A percentile compares a stretch with the other conserved stretches of the same genome.
phyloP scores from a whole-genome alignment of 169 alveolate genomes.

The Fabrea salina region DNA sequence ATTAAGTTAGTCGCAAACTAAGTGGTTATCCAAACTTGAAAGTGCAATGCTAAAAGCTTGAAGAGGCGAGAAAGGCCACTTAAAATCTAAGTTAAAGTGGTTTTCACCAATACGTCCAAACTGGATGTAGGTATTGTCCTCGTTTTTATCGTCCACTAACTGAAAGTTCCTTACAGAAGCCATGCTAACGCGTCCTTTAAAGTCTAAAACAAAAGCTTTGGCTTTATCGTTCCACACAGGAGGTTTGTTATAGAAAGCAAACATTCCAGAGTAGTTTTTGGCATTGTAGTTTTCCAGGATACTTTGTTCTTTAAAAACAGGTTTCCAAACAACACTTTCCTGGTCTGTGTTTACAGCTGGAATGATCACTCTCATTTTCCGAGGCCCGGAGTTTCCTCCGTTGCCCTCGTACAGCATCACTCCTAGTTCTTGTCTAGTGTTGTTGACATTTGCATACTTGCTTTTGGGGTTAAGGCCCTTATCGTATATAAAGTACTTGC shows the following conservation, averaged over 20 bases:
- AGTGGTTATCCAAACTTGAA: constrained; percentile 58
- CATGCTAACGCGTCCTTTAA: constrained; percentile 74
- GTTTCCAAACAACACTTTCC: not conserved
- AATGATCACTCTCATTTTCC: constrained; percentile 62
- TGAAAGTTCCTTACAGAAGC: constrained; percentile 77
- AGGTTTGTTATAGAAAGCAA: constrained; percentile 34
- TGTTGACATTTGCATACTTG: constrained; percentile 36
- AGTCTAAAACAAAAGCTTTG: constrained; percentile 68
- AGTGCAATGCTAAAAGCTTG: constrained; percentile 64
- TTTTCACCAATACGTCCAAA: constrained; percentile 68
- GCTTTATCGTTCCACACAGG: constrained; percentile 72
- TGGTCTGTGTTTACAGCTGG: not conserved
- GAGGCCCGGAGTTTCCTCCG: constrained; percentile 69
- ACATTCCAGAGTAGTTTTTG: not conserved
- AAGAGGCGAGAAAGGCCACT: constrained; percentile 51
- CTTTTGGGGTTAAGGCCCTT: constrained; percentile 67
- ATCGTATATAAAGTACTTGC: constrained; percentile 63
- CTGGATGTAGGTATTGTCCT: constrained; percentile 53
- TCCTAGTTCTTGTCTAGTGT: constrained; percentile 49
- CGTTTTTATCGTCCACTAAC: constrained; percentile 57
- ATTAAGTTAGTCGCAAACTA: constrained; percentile 69
- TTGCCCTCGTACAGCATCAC: constrained; percentile 64
- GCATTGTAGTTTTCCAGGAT: not conserved
- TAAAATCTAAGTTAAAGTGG: constrained; percentile 61
- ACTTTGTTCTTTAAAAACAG: not conserved